Percentiles rank a stretch among this genome's conserved stretches.
phyloP scores from a whole-genome alignment of 2,329 filamentous ascomycete genomes.

The Phialophora macrospora region DNA sequence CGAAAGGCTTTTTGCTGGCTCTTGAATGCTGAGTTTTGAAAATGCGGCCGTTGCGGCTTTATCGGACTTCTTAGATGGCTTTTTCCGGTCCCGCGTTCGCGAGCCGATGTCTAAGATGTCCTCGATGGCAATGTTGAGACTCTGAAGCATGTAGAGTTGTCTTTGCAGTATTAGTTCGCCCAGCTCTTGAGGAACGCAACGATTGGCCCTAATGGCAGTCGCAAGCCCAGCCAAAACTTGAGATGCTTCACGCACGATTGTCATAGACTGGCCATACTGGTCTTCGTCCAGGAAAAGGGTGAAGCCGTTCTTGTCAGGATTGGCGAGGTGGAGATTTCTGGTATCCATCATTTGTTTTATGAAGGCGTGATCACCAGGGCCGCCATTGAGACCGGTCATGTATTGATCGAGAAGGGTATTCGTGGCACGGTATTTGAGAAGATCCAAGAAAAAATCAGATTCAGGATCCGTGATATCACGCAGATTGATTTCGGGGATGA shows the following conservation, averaged over 20 bases:
- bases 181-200: conserved; percentile 36
- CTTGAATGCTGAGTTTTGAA: conserved; percentile 44
- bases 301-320: conserved; percentile 44
- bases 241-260: conserved; percentile 36
- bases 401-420: conserved; percentile 47
- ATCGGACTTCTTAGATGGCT: conserved; percentile 42
- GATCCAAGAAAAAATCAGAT: conserved; percentile 48
- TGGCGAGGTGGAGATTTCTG: conserved; percentile 43
- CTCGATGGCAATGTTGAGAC: conserved; percentile 51
- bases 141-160: conserved; percentile 47
- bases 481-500: conserved; percentile 54
- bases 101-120: conserved; percentile 51
- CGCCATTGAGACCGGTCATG: conserved; percentile 40
- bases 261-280: conserved; percentile 47
- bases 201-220: conserved; percentile 32
- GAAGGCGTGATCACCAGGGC: conserved; percentile 46
- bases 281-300: conserved; percentile 46
- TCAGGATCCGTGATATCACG: conserved; percentile 47
- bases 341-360: conserved; percentile 47
- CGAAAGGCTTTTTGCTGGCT: conserved; percentile 41
- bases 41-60: conserved; percentile 43
- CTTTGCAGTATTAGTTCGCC: conserved; percentile 48
- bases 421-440: conserved; percentile 49
- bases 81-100: conserved; percentile 39
- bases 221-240: conserved; percentile 37